These are phyloP conservation scores for Daedaleopsis nitida DNA, from an alignment of 768 basidiomycete genomes.

Conservation along the genomic window DNA sequence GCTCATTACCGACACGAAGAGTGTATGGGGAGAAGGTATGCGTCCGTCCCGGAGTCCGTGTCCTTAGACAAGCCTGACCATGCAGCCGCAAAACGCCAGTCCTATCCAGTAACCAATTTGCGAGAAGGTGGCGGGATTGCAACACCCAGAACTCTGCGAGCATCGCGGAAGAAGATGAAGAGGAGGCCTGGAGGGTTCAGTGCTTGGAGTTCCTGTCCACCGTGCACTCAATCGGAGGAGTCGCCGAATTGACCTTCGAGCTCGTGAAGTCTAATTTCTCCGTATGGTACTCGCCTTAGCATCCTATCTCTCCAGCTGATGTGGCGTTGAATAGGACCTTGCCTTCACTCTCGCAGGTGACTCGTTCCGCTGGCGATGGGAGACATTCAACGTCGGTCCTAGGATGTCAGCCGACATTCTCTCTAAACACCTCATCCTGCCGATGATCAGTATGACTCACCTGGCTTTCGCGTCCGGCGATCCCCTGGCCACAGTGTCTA, in stretches of 20 bases:
- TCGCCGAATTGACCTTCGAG: conserved; percentile 60
- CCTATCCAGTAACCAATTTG: conserved; percentile 46
- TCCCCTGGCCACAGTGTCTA: conserved; percentile 54
- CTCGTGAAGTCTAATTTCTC: conserved; percentile 60
- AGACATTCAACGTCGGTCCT: conserved; percentile 64
- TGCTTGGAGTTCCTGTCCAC: conserved; percentile 56
- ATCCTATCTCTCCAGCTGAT: conserved; percentile 21
- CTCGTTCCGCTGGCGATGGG: conserved; percentile 79
- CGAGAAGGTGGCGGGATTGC: conserved; percentile 69
- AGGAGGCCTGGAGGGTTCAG: conserved; percentile 63
- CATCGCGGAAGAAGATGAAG: conserved; percentile 40
- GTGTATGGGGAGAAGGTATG: conserved; percentile 74
- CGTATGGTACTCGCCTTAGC: conserved; percentile 38
- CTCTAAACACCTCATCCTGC: conserved; percentile 77
- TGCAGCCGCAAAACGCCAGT: not conserved
- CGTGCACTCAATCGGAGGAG: conserved; percentile 63
- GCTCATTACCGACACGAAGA: conserved; percentile 73
- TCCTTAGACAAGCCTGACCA: not conserved
- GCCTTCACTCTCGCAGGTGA: conserved; percentile 61
- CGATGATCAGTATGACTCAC: conserved; percentile 71
- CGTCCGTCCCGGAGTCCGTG: not conserved
- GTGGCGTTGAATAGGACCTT: conserved; percentile 52
- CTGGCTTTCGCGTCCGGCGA: conserved; percentile 66
- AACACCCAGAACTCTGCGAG: conserved; percentile 42
- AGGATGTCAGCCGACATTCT: conserved; percentile 70